A percentile compares a stretch with the other conserved stretches of the same genome.
These are phyloP conservation scores for Yamadazyma kanchanaburiensis DNA, from an alignment of 1,139 yeast species.

Conservation along the genomic window DNA sequence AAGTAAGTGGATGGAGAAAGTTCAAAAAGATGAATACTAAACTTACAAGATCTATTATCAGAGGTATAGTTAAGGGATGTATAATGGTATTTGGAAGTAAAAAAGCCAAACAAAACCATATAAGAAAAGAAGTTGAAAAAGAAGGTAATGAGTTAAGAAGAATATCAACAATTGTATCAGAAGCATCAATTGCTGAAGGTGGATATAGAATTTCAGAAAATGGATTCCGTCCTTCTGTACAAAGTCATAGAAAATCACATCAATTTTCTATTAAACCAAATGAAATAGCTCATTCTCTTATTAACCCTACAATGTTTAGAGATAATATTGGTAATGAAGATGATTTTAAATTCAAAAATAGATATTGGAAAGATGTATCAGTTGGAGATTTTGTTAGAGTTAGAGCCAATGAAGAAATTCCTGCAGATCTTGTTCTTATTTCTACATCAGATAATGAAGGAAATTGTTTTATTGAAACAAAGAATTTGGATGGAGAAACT, in stretches of 20 bases:
- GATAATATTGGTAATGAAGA: slow-evolving; percentile 15
- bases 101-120: slow-evolving; percentile 22
- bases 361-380: slow-evolving; percentile 81
- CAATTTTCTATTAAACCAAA: slow-evolving; percentile 15
- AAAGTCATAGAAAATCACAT: slow-evolving; percentile 12
- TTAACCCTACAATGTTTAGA: slow-evolving; percentile 25
- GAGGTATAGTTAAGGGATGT: slow-evolving; percentile 20
- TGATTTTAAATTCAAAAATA: slow-evolving; percentile 49
- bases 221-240: slow-evolving; percentile 10
- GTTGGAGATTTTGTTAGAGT: slow-evolving; percentile 90
- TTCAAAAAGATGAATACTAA: slow-evolving; percentile 52
- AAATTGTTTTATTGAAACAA: slow-evolving; percentile 89
- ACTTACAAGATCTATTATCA: slow-evolving; percentile 13
- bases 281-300: slow-evolving; percentile 22
- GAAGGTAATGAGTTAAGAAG: slow-evolving; percentile 31
- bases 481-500: slow-evolving; percentile 95
- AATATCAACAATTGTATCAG: slow-evolving; percentile 40
- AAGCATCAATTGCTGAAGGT: slow-evolving; percentile 11
- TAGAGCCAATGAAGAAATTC: slow-evolving; percentile 85
- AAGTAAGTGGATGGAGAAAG: slow-evolving; percentile 61
- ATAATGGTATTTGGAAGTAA: slow-evolving; percentile 29
- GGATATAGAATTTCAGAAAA: slow-evolving; percentile 7
- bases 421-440: slow-evolving; percentile 81
- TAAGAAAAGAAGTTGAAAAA: slow-evolving; percentile 24
- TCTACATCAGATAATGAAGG: slow-evolving; percentile 88